Evolutionary conservation across 768 basidiomycete genomes (phyloP).

Genomic region (Trametes gibbosa): DNA sequence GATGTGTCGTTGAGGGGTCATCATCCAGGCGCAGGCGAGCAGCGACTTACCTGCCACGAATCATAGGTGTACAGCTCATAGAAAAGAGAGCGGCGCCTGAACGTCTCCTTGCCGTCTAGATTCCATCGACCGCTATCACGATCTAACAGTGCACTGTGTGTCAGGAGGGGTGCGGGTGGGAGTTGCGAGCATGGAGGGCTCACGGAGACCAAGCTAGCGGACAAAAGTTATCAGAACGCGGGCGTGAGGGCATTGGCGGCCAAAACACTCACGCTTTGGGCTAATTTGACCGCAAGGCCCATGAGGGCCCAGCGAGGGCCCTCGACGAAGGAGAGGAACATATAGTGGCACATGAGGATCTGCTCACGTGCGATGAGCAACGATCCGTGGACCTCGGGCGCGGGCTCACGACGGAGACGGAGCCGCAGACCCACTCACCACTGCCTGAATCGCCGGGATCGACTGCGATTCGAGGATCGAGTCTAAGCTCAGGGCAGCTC

Average conservation of each 20-base stretch:
- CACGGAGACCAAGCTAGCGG: constrained; percentile 63
- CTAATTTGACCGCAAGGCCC: constrained; percentile 69
- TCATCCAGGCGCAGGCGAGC: background rate
- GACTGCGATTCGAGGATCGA: constrained; percentile 64
- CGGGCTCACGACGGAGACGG: background rate
- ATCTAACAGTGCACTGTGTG: constrained; percentile 37
- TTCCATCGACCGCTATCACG: constrained; percentile 69
- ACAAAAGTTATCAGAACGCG: constrained; percentile 11
- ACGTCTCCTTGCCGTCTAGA: constrained; percentile 52
- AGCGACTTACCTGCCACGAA: constrained; percentile 57
- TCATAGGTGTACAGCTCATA: constrained; percentile 70
- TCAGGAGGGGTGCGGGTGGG: background rate
- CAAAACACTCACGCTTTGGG: constrained; percentile 52
- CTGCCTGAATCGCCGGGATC: constrained; percentile 60
- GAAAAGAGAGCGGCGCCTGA: constrained; percentile 56
- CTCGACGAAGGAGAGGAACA: constrained; percentile 47
- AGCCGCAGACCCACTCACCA: constrained; percentile 40
- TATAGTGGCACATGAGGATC: constrained; percentile 54
- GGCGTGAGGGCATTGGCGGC: constrained; percentile 17
- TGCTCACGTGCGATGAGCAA: constrained; percentile 33
- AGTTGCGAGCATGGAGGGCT: constrained; percentile 29
- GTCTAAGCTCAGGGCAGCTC: constrained; percentile 58
- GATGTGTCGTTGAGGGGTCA: background rate
- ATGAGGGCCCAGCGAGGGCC: constrained; percentile 67
- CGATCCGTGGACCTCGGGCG: constrained; percentile 28